Evolutionary conservation across 176 grass and related monocot genomes (phyloP), one percentile per base, ranked within the genome.

Genomic region (Pontederia paniculata): DNA sequence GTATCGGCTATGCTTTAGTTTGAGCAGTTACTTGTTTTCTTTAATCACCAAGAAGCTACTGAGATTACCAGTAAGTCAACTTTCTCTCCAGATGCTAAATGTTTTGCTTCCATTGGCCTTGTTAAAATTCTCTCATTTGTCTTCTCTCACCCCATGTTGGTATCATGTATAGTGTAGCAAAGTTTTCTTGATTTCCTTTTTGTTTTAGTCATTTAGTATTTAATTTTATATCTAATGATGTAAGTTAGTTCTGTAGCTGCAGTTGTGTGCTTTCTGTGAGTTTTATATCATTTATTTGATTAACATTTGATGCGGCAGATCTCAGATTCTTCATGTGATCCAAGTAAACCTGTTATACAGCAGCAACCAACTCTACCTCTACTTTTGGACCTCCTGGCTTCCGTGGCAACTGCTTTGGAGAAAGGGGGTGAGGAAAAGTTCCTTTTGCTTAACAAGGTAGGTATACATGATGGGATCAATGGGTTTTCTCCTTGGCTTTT

Each of bases 391-490:
- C 83, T 97, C 89, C 64, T 97, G 49, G 84, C 73, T 66, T 90
- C 74, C 42, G 54, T 90, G 54, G 44, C 77, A 64, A 65, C 57
- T 66, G 65, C 77, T 80, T 17, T 97, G 5, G 91, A 90, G 57
- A 87, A 82, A 87, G 79, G 79, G 16, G 63, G 77, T 14, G 91
- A 87, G 84, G 86, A 97, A 80, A 96, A 86, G 66, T 84, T 81
- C 83, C 69, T 97, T 66, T 71, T 90, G 42, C 81, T 96, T 60
- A 96, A 89, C 73, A 96, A 89, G 85, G 91, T 96, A 86, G 52
- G 21, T 11, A 43, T 37, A 1, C 11, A 44, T 12, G 10, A 69
- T 48, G n/a, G 3, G 31, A 55, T 55, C 55, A 55, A 51, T 60
- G 44, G 51, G 20, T 3, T 55, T 61, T 17, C 28, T 21, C 14